Base-by-base conservation (phyloP, 345 rosid genomes). In the Brassica carinata region DNA sequence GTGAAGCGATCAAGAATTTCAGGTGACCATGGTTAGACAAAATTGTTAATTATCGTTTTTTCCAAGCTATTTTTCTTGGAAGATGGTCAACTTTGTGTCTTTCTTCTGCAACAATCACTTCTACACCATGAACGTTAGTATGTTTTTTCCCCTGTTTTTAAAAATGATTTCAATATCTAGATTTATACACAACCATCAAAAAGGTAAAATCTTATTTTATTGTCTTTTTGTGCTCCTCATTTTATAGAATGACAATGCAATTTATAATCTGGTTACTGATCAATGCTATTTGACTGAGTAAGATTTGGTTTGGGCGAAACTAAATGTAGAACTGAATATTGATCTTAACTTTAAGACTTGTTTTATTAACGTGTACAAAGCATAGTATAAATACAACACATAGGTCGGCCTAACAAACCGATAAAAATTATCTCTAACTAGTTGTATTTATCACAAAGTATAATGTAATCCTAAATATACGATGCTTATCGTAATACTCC, bases 31-130 rank as follows among this genome's bases (percentile, higher is more conserved):
- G 11, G 45, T 79, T 94, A 83, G 81, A 84, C 79, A 85, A 85
- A 90, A 40, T 75, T 90, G 77, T 79, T 97, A 92, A 31, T 74
- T 92, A 85, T 92, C 98, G 61, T 38, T 69, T 87, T 77, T 68
- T 77, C 67, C 88, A 84, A 83, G 88, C 45, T 38, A 10, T 38
- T 38, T 38, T 38, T 8, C 45, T 38, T 38, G 45, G 45, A 38
- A 77, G 97, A 95, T 78, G 85, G 89, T 1, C 92, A 91, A 64
- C 93, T 90, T 64, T 93, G 99, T 84, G 94, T 93, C 55, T 23
- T 93, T 91, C 76, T 91, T 91, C 82, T 93, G 96, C 59, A 95
- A 91, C 82, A 93, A 95, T 84, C 99, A 95, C 85, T 93, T 95
- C 88, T 79, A 88, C 77, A 91, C 99, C 84, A 93, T 95, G 98